These are phyloP conservation scores for Solanum raphanifolium DNA, from an alignment of 257 asterid genomes.

Conservation along the genomic window DNA sequence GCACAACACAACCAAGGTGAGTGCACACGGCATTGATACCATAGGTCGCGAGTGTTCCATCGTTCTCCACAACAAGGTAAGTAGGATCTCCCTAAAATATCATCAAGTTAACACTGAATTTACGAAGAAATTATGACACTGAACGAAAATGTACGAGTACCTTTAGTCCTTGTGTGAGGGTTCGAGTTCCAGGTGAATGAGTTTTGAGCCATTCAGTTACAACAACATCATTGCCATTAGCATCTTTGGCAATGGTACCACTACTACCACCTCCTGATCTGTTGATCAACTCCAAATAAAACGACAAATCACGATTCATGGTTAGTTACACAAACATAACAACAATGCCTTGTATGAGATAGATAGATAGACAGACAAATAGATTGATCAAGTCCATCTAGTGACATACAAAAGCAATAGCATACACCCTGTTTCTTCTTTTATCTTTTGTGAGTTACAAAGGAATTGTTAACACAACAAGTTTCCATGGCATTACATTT, in stretches of 20 bases:
- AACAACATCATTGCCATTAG: constrained; percentile 70
- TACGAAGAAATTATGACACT: background rate
- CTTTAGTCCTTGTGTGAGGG: constrained; percentile 88
- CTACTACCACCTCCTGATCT: constrained; percentile 44
- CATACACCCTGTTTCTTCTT: background rate
- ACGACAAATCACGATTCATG: background rate
- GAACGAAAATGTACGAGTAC: constrained; percentile 15
- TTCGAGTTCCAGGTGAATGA: constrained; percentile 81
- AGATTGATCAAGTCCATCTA: background rate
- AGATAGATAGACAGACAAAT: background rate
- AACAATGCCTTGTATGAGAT: background rate
- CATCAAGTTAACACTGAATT: background rate
- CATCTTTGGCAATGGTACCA: constrained; percentile 79
- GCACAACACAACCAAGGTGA: constrained; percentile 97
- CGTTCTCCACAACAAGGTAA: constrained; percentile 87
- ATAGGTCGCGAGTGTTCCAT: constrained; percentile 77
- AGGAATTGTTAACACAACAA: background rate
- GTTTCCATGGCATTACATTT: background rate
- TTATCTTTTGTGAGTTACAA: background rate
- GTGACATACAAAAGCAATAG: background rate
- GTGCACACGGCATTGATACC: constrained; percentile 93
- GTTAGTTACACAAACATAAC: background rate
- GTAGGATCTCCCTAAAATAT: constrained; percentile 84
- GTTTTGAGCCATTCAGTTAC: constrained; percentile 57
- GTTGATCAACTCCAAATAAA: constrained; percentile 6